Percentiles rank a stretch among this genome's conserved stretches.
Conservation (phyloP, 805 yeast genomes). For the Saturnispora silvae region DNA sequence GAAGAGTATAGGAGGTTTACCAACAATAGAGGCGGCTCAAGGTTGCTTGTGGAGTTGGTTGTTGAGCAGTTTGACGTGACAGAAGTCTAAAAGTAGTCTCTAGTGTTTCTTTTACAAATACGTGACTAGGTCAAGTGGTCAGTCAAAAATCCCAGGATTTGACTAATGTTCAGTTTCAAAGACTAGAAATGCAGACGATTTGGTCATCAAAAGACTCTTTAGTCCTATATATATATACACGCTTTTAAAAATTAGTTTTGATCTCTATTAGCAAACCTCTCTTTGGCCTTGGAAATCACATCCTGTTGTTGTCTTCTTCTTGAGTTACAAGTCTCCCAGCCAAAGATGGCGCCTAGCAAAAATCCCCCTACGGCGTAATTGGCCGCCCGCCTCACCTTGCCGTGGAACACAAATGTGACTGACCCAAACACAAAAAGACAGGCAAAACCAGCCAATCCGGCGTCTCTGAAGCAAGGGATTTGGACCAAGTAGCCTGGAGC, state of each 20-base stretch:
- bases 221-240: too few relatives aligned
- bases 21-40: slow-evolving; percentile 74
- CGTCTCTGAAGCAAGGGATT: slow-evolving; percentile 75
- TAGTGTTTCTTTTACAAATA: too few relatives aligned
- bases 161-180: too few relatives aligned
- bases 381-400: slow-evolving; percentile 47
- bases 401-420: slow-evolving; percentile 57
- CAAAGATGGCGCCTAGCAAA: slow-evolving; percentile 65
- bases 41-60: slow-evolving; percentile 81
- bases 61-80: slow-evolving; percentile 61
- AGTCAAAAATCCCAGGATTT: too few relatives aligned
- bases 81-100: too few relatives aligned
- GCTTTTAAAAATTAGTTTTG: too few relatives aligned
- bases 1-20: slow-evolving; percentile 93
- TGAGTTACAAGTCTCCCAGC: slow-evolving; percentile 89
- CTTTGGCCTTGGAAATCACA: slow-evolving; percentile 38
- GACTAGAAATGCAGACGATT: too few relatives aligned
- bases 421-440: slow-evolving; percentile 62
- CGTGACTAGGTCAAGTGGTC: too few relatives aligned
- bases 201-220: too few relatives aligned
- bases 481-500: slow-evolving; percentile 36
- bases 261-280: slow-evolving; percentile 28
- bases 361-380: slow-evolving; percentile 84
- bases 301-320: slow-evolving; percentile 33
- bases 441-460: slow-evolving; percentile 65